Conservation (phyloP, 2,329 filamentous ascomycete species). For the Cordyceps tenuipes region DNA sequence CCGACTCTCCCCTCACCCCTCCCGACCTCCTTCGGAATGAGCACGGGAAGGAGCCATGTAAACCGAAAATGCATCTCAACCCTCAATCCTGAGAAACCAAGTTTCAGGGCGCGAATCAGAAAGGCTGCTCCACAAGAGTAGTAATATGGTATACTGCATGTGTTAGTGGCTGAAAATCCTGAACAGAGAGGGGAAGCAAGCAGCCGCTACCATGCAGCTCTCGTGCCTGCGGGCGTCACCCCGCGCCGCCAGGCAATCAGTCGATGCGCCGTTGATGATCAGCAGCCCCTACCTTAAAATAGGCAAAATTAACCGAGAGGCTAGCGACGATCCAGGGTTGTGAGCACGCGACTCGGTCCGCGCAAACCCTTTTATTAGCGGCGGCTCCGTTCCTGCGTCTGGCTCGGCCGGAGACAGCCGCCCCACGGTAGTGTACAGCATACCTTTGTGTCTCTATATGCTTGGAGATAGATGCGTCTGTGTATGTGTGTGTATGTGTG, state of each 20-base stretch:
- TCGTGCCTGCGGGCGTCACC: background rate
- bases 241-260: background rate
- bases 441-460: background rate
- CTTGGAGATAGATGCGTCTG: background rate
- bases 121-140: too few relatives aligned
- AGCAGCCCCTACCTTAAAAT: background rate
- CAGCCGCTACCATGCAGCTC: background rate
- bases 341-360: background rate
- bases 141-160: too few relatives aligned
- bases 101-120: too few relatives aligned
- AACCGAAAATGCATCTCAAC: background rate
- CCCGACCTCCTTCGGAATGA: background rate
- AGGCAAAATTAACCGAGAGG: background rate
- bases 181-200: background rate
- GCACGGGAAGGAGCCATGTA: background rate
- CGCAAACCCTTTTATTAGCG: background rate
- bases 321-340: background rate
- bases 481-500: background rate
- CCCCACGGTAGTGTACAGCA: background rate
- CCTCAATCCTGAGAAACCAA: too few relatives aligned
- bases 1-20: background rate
- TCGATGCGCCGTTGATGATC: background rate
- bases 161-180: too few relatives aligned
- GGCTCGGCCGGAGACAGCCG: background rate
- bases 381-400: background rate